Conservation (phyloP, 2,329 filamentous ascomycete species). For the Aureobasidium vineae region DNA sequence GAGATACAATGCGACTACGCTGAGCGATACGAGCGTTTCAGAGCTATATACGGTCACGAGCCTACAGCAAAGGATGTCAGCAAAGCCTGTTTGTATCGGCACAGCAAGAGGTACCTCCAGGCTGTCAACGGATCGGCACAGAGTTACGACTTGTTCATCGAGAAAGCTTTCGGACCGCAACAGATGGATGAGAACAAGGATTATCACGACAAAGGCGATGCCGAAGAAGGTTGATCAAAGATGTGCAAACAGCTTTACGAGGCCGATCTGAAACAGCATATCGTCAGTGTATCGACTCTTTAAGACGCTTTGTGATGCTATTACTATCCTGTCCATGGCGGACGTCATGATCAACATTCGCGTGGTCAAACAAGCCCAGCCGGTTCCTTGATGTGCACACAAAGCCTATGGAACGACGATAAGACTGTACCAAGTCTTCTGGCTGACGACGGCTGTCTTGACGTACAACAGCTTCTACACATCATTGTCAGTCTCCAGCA, state of each 20-base stretch:
- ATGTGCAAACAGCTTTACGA: neutral
- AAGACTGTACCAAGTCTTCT: too few relatives aligned
- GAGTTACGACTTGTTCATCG: neutral
- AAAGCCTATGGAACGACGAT: too few relatives aligned
- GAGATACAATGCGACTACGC: conserved; percentile 2
- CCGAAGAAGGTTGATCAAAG: neutral
- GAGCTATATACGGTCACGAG: neutral
- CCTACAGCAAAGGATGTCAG: neutral
- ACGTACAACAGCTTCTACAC: too few relatives aligned
- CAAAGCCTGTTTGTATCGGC: neutral
- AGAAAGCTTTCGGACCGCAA: neutral
- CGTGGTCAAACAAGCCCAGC: too few relatives aligned
- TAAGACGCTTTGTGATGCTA: too few relatives aligned
- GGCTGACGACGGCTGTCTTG: too few relatives aligned
- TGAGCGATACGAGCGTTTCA: neutral
- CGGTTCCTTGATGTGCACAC: too few relatives aligned
- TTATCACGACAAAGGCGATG: neutral
- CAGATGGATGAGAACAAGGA: neutral
- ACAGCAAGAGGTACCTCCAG: neutral
- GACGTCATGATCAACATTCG: too few relatives aligned
- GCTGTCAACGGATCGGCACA: neutral
- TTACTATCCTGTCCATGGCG: too few relatives aligned
- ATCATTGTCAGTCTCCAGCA: too few relatives aligned
- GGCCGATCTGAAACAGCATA: too few relatives aligned
- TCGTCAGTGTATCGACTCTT: too few relatives aligned